A percentile compares a stretch with the other conserved stretches of the same genome.
These are phyloP conservation scores for Hyphodiscus sp. DNA, from an alignment of 2,329 filamentous ascomycete genomes.

Conservation along the genomic window DNA sequence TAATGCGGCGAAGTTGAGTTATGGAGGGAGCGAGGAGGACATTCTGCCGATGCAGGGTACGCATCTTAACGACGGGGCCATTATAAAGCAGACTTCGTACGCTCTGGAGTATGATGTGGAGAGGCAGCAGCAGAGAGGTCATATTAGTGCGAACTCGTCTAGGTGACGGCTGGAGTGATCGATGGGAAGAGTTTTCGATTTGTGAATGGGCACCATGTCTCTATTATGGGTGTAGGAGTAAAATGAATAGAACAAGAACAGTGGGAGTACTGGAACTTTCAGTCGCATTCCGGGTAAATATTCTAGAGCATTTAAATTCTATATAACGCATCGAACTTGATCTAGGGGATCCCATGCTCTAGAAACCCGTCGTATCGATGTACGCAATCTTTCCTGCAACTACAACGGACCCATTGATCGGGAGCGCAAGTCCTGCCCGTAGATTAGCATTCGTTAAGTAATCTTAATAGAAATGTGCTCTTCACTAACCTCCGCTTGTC, in stretches of 20 bases:
- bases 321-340: not conserved
- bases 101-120: not conserved
- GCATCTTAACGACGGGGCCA: not conserved
- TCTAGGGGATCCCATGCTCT: not conserved
- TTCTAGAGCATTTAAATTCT: not conserved
- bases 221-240: not conserved
- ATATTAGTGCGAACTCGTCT: not conserved
- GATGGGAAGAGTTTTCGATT: not conserved
- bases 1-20: not conserved
- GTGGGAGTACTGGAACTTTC: not conserved
- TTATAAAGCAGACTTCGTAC: not conserved
- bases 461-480: not conserved
- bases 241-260: not conserved
- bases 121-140: not conserved
- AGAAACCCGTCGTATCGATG: slow-evolving; percentile 4
- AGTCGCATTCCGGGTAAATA: not conserved
- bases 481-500: slow-evolving; percentile 14
- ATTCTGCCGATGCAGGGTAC: not conserved
- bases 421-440: slow-evolving; percentile 1
- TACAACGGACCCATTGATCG: slow-evolving; percentile 4
- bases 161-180: not conserved
- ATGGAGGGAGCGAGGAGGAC: not conserved
- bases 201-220: not conserved
- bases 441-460: not conserved
- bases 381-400: slow-evolving; percentile 2